A percentile compares a stretch with the other conserved stretches of the same genome.
phyloP scores from a whole-genome alignment of 139 green algal genomes.

The Chlorella ohadii region DNA sequence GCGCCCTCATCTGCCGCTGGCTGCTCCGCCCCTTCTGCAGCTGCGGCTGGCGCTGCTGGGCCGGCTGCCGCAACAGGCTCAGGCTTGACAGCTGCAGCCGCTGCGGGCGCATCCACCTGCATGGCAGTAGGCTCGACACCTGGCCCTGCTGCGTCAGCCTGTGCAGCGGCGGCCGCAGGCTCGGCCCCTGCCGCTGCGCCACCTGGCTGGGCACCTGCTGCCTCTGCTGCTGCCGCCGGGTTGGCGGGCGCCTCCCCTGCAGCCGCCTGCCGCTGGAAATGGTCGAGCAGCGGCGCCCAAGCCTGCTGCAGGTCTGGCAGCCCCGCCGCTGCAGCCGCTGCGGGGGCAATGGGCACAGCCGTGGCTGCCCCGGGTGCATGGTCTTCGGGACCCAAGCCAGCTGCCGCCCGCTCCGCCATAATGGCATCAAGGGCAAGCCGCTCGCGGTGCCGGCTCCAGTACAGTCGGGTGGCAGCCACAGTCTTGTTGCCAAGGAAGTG shows the following conservation, averaged over 20 bases:
- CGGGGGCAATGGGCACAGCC: neutral
- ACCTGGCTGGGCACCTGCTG: neutral
- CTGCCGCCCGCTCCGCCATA: conserved; percentile 35
- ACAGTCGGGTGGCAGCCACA: conserved; percentile 56
- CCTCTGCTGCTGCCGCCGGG: neutral
- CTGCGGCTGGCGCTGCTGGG: neutral
- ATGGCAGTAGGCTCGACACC: neutral
- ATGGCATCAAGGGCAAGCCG: conserved; percentile 64
- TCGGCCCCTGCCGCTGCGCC: neutral
- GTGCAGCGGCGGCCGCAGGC: neutral
- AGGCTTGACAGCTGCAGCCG: neutral
- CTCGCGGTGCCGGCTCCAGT: conserved; percentile 63
- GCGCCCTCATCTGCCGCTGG: too few species aligned
- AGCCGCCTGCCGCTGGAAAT: neutral
- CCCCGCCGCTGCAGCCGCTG: neutral
- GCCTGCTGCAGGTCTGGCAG: conserved; percentile 14
- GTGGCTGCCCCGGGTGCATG: neutral
- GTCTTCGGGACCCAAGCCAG: conserved; percentile 25
- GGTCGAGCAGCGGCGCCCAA: conserved; percentile 12
- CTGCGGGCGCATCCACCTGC: neutral
- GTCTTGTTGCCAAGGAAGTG: conserved; percentile 53
- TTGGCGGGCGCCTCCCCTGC: neutral
- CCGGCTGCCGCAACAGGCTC: neutral
- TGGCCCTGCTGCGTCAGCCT: neutral
- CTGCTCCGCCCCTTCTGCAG: neutral